Percentiles rank a stretch among this genome's conserved stretches.
Evolutionary conservation across 352 stramenopile species (phyloP).

Genomic region (Phytophthora agathidicida): DNA sequence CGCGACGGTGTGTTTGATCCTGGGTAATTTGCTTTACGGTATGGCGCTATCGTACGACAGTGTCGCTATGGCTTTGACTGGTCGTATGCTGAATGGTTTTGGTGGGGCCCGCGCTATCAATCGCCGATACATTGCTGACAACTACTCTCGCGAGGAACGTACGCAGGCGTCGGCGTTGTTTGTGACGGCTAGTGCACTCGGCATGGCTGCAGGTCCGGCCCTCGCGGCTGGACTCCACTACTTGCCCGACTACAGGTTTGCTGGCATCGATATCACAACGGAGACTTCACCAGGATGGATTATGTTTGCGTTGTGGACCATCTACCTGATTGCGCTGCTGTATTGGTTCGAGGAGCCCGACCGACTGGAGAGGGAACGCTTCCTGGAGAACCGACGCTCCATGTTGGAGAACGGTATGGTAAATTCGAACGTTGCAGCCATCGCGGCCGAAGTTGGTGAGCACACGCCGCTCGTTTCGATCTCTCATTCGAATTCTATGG

Average conservation of each 20-base stretch:
- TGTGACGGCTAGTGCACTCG: conserved; percentile 92
- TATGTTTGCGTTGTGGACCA: conserved; percentile 83
- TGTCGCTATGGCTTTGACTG: conserved; percentile 89
- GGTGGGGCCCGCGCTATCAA: conserved; percentile 93
- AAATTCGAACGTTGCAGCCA: conserved; percentile 26
- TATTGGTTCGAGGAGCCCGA: conserved; percentile 74
- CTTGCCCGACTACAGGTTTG: conserved; percentile 66
- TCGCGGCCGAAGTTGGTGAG: conserved; percentile 34
- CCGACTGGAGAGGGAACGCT: conserved; percentile 51
- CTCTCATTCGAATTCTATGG: conserved; percentile 21
- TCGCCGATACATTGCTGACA: conserved; percentile 89
- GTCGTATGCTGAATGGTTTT: conserved; percentile 94
- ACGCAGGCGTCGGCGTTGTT: conserved; percentile 93
- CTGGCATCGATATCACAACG: conserved; percentile 74
- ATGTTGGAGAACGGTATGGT: conserved; percentile 49
- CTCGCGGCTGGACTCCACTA: conserved; percentile 74
- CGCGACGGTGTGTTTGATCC: conserved; percentile 78
- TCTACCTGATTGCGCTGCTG: conserved; percentile 65
- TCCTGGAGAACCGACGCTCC: conserved; percentile 52
- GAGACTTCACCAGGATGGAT: conserved; percentile 92
- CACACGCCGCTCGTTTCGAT: conserved; percentile 46
- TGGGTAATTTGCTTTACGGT: conserved; percentile 91
- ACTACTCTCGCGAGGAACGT: conserved; percentile 87
- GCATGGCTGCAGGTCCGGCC: conserved; percentile 91
- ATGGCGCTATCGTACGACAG: conserved; percentile 81